Evolutionary conservation across 306 rosid genomes (phyloP), one percentile per base, ranked within the genome.

Genomic region (Ziziphus jujuba): DNA sequence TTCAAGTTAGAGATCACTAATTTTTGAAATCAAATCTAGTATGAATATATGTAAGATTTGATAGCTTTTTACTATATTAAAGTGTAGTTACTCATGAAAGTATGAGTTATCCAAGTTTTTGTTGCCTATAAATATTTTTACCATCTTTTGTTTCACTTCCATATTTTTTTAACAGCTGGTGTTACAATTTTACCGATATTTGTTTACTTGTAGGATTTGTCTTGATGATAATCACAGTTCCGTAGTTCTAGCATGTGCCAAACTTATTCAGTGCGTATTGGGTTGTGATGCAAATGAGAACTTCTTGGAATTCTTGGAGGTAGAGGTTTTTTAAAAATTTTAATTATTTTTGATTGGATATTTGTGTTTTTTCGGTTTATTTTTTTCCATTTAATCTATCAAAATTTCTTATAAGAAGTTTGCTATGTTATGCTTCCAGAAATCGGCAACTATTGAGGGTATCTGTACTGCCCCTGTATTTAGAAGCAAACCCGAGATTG

Each of bases 201-300:
- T 58, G 24, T 69, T 63, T 38, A 68, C 72, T 58, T 74, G 56
- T 75, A 93, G 97, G 91, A 79, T 90, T 19, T 86, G 95, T 80
- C 89, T 93, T 22, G 96, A 93, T 81, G 96, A 90, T 81, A 90
- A 93, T 79, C 99, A 90, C 77, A 70, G 60, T 75, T 88, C 95
- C 54, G 97, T 93, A 11, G 89, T 87, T 80, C 82, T 87, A 59
- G 96, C 89, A 45, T 86, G 91, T 72, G 85, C 76, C 44, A 89
- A 86, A 86, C 92, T 76, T 78, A 61, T 90, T 71, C 91, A 83
- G 82, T 65, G 86, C 78, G 78, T 77, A 64, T 64, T 90, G 81
- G 77, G 97, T 59, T 83, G 84, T 88, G 91, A 88, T 71, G 72
- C 56, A 67, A 93, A 93, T 59, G 99, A 90, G 79, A 75, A 61